Evolutionary conservation across 2,329 filamentous ascomycete species (phyloP).

Genomic region (Aulographum hederae): DNA sequence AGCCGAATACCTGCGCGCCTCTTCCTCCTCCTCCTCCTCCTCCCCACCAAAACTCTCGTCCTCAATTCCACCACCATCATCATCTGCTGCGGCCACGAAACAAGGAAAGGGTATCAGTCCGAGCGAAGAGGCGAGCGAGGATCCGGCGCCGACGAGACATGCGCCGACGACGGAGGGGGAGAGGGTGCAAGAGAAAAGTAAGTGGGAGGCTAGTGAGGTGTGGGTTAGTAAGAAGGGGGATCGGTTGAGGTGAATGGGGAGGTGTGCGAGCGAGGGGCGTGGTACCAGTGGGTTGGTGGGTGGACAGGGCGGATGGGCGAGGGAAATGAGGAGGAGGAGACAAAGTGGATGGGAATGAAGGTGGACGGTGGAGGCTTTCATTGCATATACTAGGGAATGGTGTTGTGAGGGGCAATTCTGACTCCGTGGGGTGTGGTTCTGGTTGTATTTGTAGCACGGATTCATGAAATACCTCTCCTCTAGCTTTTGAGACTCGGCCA

Average conservation of each 20-base stretch:
- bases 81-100: background rate
- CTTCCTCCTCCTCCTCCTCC: background rate
- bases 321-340: background rate
- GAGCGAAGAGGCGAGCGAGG: slow-evolving; percentile 52
- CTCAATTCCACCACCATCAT: no score
- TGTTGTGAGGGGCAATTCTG: no score
- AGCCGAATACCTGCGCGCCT: background rate
- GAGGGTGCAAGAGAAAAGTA: slow-evolving; percentile 58
- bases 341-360: background rate
- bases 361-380: background rate
- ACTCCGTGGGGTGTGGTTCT: no score
- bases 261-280: background rate
- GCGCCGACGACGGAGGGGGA: slow-evolving; percentile 54
- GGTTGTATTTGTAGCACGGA: no score
- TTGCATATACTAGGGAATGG: no score
- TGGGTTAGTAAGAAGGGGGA: slow-evolving; percentile 72
- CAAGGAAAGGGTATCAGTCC: slow-evolving; percentile 28
- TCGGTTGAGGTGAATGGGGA: slow-evolving; percentile 38
- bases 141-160: slow-evolving; percentile 76
- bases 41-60: no score
- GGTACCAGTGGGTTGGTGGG: background rate
- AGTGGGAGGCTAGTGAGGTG: slow-evolving; percentile 66
- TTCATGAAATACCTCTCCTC: no score
- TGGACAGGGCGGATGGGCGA: background rate
- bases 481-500: no score